phyloP scores from a whole-genome alignment of 78 protist species.

The Emiliania huxleyi region DNA sequence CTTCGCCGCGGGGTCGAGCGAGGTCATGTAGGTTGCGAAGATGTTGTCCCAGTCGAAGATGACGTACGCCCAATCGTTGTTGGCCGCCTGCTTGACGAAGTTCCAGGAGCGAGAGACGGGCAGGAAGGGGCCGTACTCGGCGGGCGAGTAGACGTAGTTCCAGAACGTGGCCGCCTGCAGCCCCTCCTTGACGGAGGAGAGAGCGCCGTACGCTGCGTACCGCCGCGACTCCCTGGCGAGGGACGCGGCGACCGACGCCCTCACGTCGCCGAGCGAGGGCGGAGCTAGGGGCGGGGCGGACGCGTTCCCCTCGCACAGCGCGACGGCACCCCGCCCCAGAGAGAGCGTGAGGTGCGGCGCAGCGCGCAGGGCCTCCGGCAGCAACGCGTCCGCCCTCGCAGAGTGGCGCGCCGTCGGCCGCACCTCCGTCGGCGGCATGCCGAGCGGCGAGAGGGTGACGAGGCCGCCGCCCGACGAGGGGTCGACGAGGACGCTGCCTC shows the following conservation, averaged over 20 bases:
- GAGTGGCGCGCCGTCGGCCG: neutral
- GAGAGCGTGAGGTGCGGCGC: neutral
- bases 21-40: neutral
- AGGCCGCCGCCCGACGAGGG: no score
- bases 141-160: slow-evolving; percentile 23
- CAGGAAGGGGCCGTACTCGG: slow-evolving; percentile 25
- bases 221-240: neutral
- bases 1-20: neutral
- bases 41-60: slow-evolving; percentile 36
- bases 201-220: neutral
- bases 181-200: neutral
- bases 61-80: neutral
- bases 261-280: neutral
- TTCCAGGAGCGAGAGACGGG: slow-evolving; percentile 30
- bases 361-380: neutral
- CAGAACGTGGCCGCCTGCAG: slow-evolving; percentile 20
- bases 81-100: neutral
- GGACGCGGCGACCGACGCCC: neutral
- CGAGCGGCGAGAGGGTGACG: no score
- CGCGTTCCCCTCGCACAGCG: neutral
- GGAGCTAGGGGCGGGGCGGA: neutral
- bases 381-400: neutral
- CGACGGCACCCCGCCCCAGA: neutral
- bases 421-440: no score
- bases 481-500: neutral